Evolutionary conservation across 768 basidiomycete species (phyloP).

Genomic region (Russula virescens): DNA sequence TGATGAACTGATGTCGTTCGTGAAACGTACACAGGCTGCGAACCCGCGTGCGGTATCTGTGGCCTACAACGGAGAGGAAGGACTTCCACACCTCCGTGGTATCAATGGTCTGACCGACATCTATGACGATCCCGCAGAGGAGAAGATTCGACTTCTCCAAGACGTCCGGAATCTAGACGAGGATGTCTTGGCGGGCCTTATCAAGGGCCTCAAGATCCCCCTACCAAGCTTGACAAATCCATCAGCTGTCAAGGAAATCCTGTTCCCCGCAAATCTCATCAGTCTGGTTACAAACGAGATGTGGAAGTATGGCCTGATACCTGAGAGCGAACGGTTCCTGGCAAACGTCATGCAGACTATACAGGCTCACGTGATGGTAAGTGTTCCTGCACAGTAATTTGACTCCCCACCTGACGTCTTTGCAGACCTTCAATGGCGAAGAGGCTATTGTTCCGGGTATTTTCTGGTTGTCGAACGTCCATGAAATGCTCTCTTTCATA

Average conservation of each 20-base stretch:
- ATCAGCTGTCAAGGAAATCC: constrained; percentile 92
- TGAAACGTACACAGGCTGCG: constrained; percentile 61
- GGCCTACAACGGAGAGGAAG: constrained; percentile 80
- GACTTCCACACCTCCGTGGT: constrained; percentile 55
- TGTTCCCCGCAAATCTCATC: constrained; percentile 98
- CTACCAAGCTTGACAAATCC: constrained; percentile 85
- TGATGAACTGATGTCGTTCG: constrained; percentile 71
- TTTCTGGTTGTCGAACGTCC: constrained; percentile 99
- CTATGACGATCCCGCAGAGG: constrained; percentile 87
- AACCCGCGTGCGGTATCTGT: constrained; percentile 86
- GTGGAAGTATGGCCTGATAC: constrained; percentile 99
- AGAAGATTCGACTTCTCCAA: constrained; percentile 91
- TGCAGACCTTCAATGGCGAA: constrained; percentile 83
- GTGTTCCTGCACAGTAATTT: constrained; percentile 30
- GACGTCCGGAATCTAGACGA: constrained; percentile 87
- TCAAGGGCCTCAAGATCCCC: constrained; percentile 90
- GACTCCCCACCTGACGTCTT: constrained; percentile 20
- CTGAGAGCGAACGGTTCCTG: constrained; percentile 95
- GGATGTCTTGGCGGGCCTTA: constrained; percentile 85
- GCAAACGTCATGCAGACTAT: constrained; percentile 99
- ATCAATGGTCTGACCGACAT: constrained; percentile 65
- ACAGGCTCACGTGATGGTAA: constrained; percentile 95
- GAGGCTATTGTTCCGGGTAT: constrained; percentile 95
- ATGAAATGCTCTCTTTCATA: constrained; percentile 98
- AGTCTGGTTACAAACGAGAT: constrained; percentile 98